Conservation (phyloP, 805 yeast genomes). For the Ogataea wickerhamii region DNA sequence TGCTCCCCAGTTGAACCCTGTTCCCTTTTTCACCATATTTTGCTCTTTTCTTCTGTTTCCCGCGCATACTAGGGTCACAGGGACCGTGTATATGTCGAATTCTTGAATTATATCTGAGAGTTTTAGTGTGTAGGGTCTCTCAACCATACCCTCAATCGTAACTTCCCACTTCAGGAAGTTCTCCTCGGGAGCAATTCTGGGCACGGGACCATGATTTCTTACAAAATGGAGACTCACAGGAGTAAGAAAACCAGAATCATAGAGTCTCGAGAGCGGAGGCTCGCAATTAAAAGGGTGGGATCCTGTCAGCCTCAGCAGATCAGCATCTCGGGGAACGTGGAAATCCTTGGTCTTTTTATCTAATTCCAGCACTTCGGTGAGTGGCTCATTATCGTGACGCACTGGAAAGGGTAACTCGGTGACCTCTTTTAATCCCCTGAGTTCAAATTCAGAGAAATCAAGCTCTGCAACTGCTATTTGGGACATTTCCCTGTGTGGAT, state of each 20-base stretch:
- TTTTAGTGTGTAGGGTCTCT: slow-evolving; percentile 25
- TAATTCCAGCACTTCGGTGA: slow-evolving; percentile 19
- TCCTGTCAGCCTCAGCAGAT: slow-evolving; percentile 32
- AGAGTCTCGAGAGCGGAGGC: slow-evolving; percentile 29
- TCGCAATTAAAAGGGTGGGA: slow-evolving; percentile 35
- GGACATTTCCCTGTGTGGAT: not conserved
- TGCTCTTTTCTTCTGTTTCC: slow-evolving; percentile 36
- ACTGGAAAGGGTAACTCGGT: slow-evolving; percentile 19
- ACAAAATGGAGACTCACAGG: slow-evolving; percentile 33
- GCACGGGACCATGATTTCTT: slow-evolving; percentile 35
- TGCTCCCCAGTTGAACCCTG: slow-evolving; percentile 37
- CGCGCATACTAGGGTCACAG: slow-evolving; percentile 35
- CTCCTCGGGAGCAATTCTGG: slow-evolving; percentile 19
- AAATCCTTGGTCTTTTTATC: slow-evolving; percentile 31
- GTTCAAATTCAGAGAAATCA: not conserved
- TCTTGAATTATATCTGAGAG: slow-evolving; percentile 24
- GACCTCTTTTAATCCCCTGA: slow-evolving; percentile 2
- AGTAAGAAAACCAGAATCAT: slow-evolving; percentile 31
- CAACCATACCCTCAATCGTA: slow-evolving; percentile 30
- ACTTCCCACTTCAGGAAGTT: slow-evolving; percentile 29
- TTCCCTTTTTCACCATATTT: slow-evolving; percentile 33
- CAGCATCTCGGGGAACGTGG: slow-evolving; percentile 30
- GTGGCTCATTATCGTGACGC: slow-evolving; percentile 11
- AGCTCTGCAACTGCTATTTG: not conserved
- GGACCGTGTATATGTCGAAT: slow-evolving; percentile 31